Evolutionary conservation across 1,284 basidiomycete species (phyloP), one percentile per base, ranked within the genome.

Genomic region (Cryptococcus maquisensis): DNA sequence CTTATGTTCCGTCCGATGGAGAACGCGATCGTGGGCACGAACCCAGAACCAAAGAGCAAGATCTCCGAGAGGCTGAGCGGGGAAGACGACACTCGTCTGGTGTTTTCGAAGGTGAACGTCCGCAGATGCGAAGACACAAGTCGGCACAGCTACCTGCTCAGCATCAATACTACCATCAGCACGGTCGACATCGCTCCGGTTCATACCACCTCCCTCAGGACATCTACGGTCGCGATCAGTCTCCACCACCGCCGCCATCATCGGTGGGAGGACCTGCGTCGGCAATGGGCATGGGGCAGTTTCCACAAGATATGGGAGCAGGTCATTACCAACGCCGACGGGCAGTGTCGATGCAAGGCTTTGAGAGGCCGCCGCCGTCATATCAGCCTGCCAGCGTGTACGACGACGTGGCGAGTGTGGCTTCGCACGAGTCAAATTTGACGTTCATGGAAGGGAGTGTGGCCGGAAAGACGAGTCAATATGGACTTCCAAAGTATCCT

Each of bases 381-480:
- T 59, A 62, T 36, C 53, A 52, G n/a, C n/a, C 52, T 6, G 51
- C 52, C 6, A 56, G 63, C n/a, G 52, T 49, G 16, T 66, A 63
- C 44, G 66, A 69, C 44, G 68, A 68, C 57, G 63, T 59, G 2
- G 62, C 55, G 4, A 68, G 66, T 58, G 42, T 64, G 4, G 60
- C 60, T 0, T 55, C 57, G 3, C 28, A 32, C 28, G 67, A 61
- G 3, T 61, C 57, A n/a, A 57, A 45, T 13, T 59, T 67, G 62
- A 69, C 67, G 2, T 69, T 69, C 40, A 63, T 67, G 66, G 68
- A 69, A 56, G 81, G 70, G 75, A 80, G 42, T 80, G 78, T 47
- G 81, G 85, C 41, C 81, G 83, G 70, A 82, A 84, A 56, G 70
- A 81, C 35, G 81, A 84, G 67, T 82, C 81, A 52, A 60, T 68